Evolutionary conservation across 345 rosid genomes (phyloP).

Genomic region (Noccaea bulbosa): DNA sequence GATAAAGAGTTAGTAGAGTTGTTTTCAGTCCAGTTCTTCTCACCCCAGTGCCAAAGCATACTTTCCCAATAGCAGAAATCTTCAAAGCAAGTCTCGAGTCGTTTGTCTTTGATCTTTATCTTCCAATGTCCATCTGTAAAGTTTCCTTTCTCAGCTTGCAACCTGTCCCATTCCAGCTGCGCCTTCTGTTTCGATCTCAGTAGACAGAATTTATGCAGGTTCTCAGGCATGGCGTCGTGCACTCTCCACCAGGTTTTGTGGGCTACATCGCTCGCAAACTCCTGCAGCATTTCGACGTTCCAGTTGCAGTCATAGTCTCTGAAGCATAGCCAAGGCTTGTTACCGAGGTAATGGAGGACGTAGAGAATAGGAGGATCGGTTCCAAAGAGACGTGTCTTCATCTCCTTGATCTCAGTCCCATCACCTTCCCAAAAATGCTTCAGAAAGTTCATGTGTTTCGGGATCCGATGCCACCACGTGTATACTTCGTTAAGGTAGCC

Average conservation of each 20-base stretch:
- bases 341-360: slow-evolving; percentile 82
- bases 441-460: slow-evolving; percentile 86
- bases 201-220: slow-evolving; percentile 71
- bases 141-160: slow-evolving; percentile 78
- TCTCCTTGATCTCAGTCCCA: slow-evolving; percentile 74
- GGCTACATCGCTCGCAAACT: slow-evolving; percentile 85
- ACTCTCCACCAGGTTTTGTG: slow-evolving; percentile 89
- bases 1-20: slow-evolving; percentile 53
- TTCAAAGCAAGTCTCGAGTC: slow-evolving; percentile 72
- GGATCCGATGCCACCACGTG: slow-evolving; percentile 98
- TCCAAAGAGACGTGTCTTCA: slow-evolving; percentile 73
- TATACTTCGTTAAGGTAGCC: slow-evolving; percentile 84
- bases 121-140: slow-evolving; percentile 86
- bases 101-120: slow-evolving; percentile 67
- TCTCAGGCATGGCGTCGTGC: slow-evolving; percentile 84
- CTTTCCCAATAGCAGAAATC: slow-evolving; percentile 86
- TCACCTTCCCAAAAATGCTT: slow-evolving; percentile 98
- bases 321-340: slow-evolving; percentile 90
- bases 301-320: slow-evolving; percentile 96
- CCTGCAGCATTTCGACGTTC: slow-evolving; percentile 83
- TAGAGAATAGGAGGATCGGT: slow-evolving; percentile 83
- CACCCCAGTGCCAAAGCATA: slow-evolving; percentile 97
- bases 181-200: slow-evolving; percentile 91
- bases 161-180: slow-evolving; percentile 83
- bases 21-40: slow-evolving; percentile 72